Base-by-base conservation (phyloP, 163 green algal genomes). In the Scenedesmus sp. region DNA sequence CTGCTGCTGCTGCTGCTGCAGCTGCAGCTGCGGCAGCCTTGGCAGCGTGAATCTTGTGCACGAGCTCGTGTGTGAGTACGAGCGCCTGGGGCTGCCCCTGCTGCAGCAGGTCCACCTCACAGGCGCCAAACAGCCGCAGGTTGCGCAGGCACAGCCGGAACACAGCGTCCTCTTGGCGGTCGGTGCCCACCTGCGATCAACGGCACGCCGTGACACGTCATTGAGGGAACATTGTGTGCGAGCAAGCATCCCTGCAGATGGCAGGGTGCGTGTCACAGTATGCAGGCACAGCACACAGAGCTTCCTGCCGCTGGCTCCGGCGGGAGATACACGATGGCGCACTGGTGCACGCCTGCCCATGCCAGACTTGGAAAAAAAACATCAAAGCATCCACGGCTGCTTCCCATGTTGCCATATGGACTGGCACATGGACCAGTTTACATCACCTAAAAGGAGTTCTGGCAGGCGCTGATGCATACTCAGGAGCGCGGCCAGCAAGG, bases 91-190 rank as follows among this genome's bases (percentile, higher is more conserved):
- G 85, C 46, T 65, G 44, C 13, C 85, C 85, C 53, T 90, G 85
- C n/a, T 83, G 43, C 70, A 90, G 70, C 33, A 90, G 72, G 35
- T 90, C 85, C 0, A 90, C 72, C 49, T 90, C 85, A 15, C 51
- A 43, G 10, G 37, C n/a, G 42, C 88, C 88, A 35, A 78, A 72
- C 37, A 94, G 79, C 53, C 59, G n/a, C 35, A 94, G 56, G 46
- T 88, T 86, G 40, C 92, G 83, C 40, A 94, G 46, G 49, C 89
- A 93, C 83, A 94, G 89, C 3, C 92, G 81, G 81, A 88, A 89
- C 4, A 94, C 92, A 3, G 89, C 85, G 79, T 94, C 92, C 83
- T 94, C 92, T 49, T 94, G 92, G 7, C 80, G 30, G 7, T 91
- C 92, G 3, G 89, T 94, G 59, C 84, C 92, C 35, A 85, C 85